These are phyloP conservation scores for Hypomyces rosellus DNA, from an alignment of 2,329 filamentous ascomycete species.

Conservation along the genomic window DNA sequence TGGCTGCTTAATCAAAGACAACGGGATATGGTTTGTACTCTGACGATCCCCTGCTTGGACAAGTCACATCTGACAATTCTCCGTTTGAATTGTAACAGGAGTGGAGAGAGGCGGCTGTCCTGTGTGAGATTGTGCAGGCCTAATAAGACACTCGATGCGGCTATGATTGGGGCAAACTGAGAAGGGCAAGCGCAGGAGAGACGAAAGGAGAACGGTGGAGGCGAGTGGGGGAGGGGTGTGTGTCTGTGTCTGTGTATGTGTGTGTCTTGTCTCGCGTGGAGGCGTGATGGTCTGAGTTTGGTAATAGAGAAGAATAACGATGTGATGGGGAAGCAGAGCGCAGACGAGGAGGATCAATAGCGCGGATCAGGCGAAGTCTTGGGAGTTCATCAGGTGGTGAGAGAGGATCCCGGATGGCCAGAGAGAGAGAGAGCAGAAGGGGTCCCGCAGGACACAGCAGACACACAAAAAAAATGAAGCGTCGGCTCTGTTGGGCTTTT, in stretches of 20 bases:
- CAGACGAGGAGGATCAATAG: background rate
- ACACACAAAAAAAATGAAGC: too few species aligned
- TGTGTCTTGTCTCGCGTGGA: constrained; percentile 15
- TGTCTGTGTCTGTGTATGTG: constrained; percentile 1
- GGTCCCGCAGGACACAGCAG: too few species aligned
- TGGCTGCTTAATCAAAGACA: constrained; percentile 27
- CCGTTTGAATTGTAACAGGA: constrained; percentile 25
- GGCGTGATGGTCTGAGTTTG: constrained; percentile 16
- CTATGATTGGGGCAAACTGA: constrained; percentile 16
- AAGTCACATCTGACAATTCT: constrained; percentile 30
- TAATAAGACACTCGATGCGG: constrained; percentile 22
- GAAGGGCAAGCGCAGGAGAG: constrained; percentile 12
- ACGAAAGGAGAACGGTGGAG: constrained; percentile 13
- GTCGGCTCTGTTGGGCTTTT: too few species aligned
- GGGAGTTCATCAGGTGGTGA: too few species aligned
- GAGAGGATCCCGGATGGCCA: too few species aligned
- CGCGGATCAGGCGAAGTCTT: too few species aligned
- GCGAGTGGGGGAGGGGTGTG: constrained; percentile 13
- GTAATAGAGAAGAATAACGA: constrained; percentile 6
- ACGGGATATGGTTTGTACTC: constrained; percentile 21
- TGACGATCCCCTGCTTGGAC: constrained; percentile 23
- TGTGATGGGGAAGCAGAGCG: background rate
- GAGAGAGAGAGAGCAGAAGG: too few species aligned
- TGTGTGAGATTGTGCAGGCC: constrained; percentile 19
- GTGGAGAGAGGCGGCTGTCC: constrained; percentile 14